Percentiles rank a stretch among this genome's conserved stretches.
Evolutionary conservation across 2,329 filamentous ascomycete species (phyloP).

Genomic region (Claviceps digitariae): DNA sequence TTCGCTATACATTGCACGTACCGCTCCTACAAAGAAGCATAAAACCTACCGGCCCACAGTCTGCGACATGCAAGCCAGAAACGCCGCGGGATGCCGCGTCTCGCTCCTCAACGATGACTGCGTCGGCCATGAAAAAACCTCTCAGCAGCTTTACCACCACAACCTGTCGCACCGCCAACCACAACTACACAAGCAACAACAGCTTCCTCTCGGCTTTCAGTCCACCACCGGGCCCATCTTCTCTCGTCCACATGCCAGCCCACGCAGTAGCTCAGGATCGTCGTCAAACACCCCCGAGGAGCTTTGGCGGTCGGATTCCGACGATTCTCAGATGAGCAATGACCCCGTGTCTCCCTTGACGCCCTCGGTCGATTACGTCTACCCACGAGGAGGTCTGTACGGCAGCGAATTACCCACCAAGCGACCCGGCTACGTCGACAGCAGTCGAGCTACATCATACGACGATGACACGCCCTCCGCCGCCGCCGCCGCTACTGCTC

Average conservation of each 20-base stretch:
- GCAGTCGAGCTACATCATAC: slow-evolving; percentile 35
- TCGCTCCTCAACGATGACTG: slow-evolving; percentile 46
- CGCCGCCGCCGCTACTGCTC: slow-evolving; percentile 14
- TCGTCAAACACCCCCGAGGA: slow-evolving; percentile 37
- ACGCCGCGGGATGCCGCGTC: slow-evolving; percentile 43
- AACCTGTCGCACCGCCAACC: neutral
- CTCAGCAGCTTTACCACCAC: slow-evolving; percentile 9
- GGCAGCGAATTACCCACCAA: slow-evolving; percentile 23
- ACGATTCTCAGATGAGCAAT: slow-evolving; percentile 44
- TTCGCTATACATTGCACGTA: neutral
- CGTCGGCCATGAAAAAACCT: slow-evolving; percentile 6
- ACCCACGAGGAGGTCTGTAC: slow-evolving; percentile 26
- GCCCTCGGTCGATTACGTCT: slow-evolving; percentile 32
- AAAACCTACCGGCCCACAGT: neutral
- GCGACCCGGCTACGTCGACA: slow-evolving; percentile 27
- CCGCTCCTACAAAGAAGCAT: neutral
- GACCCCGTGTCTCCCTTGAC: slow-evolving; percentile 43
- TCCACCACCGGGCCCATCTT: slow-evolving; percentile 18
- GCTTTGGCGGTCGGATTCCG: slow-evolving; percentile 46
- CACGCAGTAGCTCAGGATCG: slow-evolving; percentile 26
- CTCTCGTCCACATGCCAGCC: slow-evolving; percentile 20
- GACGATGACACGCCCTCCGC: slow-evolving; percentile 32
- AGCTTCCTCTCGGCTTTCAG: slow-evolving; percentile 18
- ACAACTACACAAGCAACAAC: neutral
- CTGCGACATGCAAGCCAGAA: slow-evolving; percentile 36